A percentile compares a stretch with the other conserved stretches of the same genome.
Conservation (phyloP, 225 moss, liverwort and hornwort species). For the Physcomitrium patens region DNA sequence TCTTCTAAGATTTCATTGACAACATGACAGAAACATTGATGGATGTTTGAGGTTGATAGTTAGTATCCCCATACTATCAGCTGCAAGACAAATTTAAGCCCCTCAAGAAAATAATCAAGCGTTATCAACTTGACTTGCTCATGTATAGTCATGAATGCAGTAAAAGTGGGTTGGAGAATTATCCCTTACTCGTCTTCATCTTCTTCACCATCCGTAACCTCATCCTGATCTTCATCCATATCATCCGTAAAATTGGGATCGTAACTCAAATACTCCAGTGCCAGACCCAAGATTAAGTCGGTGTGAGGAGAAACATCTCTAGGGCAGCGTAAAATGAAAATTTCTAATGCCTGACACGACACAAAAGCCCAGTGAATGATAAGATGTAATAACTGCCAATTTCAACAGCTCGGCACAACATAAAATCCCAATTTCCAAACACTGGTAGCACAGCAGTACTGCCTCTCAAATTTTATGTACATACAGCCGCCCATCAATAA, state of each 20-base stretch:
- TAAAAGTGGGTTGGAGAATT: neutral
- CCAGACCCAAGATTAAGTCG: conserved; percentile 59
- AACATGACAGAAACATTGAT: neutral
- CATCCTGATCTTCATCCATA: conserved; percentile 78
- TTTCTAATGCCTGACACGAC: conserved; percentile 60
- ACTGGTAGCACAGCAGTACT: neutral
- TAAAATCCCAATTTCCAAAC: neutral
- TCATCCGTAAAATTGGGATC: conserved; percentile 84
- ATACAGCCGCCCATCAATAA: neutral
- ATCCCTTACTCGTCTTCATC: conserved; percentile 76
- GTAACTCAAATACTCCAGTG: conserved; percentile 75
- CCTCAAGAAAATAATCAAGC: neutral
- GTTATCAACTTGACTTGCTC: neutral
- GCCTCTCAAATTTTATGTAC: neutral
- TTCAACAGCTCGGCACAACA: neutral
- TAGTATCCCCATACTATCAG: neutral
- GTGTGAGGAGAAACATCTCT: conserved; percentile 72
- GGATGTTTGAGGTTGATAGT: conserved; percentile 2
- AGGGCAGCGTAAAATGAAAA: conserved; percentile 70
- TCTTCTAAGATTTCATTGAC: neutral
- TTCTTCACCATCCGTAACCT: conserved; percentile 76
- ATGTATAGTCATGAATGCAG: neutral
- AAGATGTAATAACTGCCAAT: neutral
- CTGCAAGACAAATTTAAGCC: neutral
- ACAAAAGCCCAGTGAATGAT: conserved; percentile 4